phyloP scores from a whole-genome alignment of 2,329 filamentous ascomycete genomes.

The Fonsecaea pedrosoi region DNA sequence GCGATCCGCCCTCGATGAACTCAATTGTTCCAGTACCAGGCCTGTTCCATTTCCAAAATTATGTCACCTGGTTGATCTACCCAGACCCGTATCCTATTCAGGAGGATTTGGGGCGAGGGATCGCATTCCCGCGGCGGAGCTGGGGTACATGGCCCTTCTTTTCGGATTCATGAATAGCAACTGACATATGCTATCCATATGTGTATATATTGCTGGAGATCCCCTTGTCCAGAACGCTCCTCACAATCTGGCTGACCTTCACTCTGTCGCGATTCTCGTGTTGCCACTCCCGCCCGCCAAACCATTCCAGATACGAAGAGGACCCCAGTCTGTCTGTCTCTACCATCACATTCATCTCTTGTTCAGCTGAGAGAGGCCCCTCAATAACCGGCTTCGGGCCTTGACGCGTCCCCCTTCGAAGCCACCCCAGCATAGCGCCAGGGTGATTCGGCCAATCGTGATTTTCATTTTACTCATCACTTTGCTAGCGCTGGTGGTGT shows the following conservation, averaged over 20 bases:
- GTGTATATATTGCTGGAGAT: neutral
- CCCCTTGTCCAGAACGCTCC: neutral
- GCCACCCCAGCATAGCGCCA: neutral
- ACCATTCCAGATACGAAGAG: neutral
- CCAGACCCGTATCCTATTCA: neutral
- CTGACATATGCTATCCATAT: neutral
- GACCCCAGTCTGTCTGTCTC: neutral
- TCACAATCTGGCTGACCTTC: neutral
- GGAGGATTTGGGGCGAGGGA: neutral
- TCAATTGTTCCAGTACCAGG: neutral
- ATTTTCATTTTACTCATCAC: conserved; percentile 13
- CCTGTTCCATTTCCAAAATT: neutral
- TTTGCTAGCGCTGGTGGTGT: neutral
- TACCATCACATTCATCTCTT: neutral
- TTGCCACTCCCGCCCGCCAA: neutral
- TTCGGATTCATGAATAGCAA: neutral
- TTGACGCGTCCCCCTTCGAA: neutral
- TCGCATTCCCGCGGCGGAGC: neutral
- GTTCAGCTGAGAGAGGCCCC: neutral
- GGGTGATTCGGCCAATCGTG: neutral
- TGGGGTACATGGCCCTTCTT: neutral
- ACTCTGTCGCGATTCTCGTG: neutral
- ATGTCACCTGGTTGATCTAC: conserved; percentile 6
- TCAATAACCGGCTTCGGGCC: neutral
- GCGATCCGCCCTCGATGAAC: neutral